Evolutionary conservation across 148 eudicot species (phyloP), one percentile per base, ranked within the genome.

Genomic region (Rhododendron williamsianum): DNA sequence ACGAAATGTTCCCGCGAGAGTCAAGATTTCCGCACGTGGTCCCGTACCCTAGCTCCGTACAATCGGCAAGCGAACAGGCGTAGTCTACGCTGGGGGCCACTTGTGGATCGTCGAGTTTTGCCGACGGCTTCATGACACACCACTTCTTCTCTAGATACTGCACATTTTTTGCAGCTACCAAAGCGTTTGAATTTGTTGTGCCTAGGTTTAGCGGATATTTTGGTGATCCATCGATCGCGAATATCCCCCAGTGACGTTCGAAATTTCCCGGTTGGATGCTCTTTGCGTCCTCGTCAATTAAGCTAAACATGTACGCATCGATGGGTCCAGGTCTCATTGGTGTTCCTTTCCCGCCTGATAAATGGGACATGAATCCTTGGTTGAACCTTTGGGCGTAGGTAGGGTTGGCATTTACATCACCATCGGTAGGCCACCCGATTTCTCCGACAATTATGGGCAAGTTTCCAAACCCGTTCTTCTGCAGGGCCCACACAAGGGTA

Each of bases 381-480:
- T 87, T 94, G 93, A 96, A 96, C 67, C 93, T 88, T 76, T 91
- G 94, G 1, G 98, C 98, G 11, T 81, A 89, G n/a, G 45, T 80
- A 13, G 85, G 63, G 83, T 94, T 94, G 3, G 98, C 98, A 80
- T 96, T 93, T n/a, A 85, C 84, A 83, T 96, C 95, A 15, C 98
- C 98, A 46, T 96, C 98, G 0, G 98, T 96, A 1, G 98, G 98
- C 98, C 98, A 96, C 1, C 98, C 98, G 1, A 96, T 88, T 76
- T 96, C 98, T 4, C 98, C 98, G 0, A 96, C 88, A 38, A 94
- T 93, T 5, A 96, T 93, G 4, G 96, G 96, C 89, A 96, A 33
- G 82, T 96, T 94, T 9, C 84, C 87, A 45, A 92, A 96, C 33
- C 98, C 98, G 3, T 94, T 94, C 85, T 87, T 92, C 83, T 91